Base-by-base conservation (phyloP, 1,284 basidiomycete genomes). In the Phellopilus nigrolimitatus region DNA sequence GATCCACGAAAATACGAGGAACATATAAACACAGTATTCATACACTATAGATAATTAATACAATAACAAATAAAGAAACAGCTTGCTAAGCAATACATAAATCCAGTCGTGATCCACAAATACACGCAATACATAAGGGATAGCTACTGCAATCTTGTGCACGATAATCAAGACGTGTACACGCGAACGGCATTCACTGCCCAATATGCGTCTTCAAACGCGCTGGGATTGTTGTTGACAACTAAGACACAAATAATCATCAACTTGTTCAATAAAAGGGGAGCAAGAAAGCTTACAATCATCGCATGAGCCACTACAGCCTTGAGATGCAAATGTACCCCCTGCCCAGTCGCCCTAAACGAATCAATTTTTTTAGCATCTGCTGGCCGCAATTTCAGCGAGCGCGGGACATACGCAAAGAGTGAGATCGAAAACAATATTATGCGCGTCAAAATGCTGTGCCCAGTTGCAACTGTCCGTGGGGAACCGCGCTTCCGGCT, bases 161-260 rank as follows among this genome's bases (percentile, higher is more conserved):
- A 3, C 19, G 8, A 13, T 15, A 7, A 37, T 46, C 21, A 48
- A 15, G 56, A 63, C 19, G 69, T 74, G 64, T 83, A 86, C 7
- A 82, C 68, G 21, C 73, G 70, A 28, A 85, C 62, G 2, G 75
- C 71, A 59, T 79, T 78, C 62, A 86, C 69, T 49, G 78, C 76
- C 80, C 82, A 86, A 63, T 79, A 84, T 3, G 82, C 78, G 10
- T 82, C 70, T 13, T 50, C 43, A 62, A 84, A 84, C 10, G 68
- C 71, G 7, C 61, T 52, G 0, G 83, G 81, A 56, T 80, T 72
- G 54, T 76, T 72, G 58, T 75, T 61, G 28, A 82, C 81, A 59
- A 71, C 78, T 81, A 56, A 60, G 61, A 80, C 36, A 33, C 21
- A 17, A 22, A 30, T 12, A 38, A 19, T n/a, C 13, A 22, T 4